Evolutionary conservation across 2,329 filamentous ascomycete species (phyloP).

Genomic region (Alternaria metachromatica): DNA sequence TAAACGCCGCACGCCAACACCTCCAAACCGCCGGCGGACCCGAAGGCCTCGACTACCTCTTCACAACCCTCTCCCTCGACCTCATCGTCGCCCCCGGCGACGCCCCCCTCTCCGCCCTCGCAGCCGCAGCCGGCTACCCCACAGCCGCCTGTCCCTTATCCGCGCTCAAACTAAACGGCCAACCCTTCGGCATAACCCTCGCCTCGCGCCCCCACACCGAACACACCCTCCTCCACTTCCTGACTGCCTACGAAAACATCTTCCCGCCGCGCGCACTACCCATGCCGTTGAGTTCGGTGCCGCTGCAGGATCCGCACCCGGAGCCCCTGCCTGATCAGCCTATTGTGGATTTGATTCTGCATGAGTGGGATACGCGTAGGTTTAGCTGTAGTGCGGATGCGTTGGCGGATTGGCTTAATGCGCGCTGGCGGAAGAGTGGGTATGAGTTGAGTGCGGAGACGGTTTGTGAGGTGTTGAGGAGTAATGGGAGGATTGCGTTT

Average conservation of each 20-base stretch:
- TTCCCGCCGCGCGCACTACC: conserved; percentile 44
- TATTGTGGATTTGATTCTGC: conserved; percentile 42
- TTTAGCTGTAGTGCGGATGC: conserved; percentile 44
- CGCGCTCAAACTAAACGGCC: conserved; percentile 45
- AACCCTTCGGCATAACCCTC: conserved; percentile 45
- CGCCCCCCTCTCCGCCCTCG: conserved; percentile 43
- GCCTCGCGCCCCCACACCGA: conserved; percentile 43
- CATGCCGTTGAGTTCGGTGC: conserved; percentile 36
- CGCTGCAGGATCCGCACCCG: conserved; percentile 33
- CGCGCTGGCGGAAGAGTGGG: conserved; percentile 44
- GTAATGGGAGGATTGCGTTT: conserved; percentile 45
- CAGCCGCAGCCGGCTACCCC: conserved; percentile 46
- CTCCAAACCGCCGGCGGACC: conserved; percentile 38
- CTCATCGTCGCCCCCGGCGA: conserved; percentile 45
- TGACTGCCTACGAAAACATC: conserved; percentile 46
- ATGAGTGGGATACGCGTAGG: conserved; percentile 43
- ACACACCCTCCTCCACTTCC: conserved; percentile 43
- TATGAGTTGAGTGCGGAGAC: conserved; percentile 45
- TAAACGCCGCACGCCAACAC: conserved; percentile 35
- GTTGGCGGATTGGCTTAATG: conserved; percentile 45
- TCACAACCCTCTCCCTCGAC: conserved; percentile 38
- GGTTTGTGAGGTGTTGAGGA: conserved; percentile 44
- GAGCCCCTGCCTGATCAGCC: conserved; percentile 41
- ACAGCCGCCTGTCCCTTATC: conserved; percentile 44
- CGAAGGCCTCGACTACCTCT: conserved; percentile 43